Conservation (phyloP, 192 early-diverging fungal species). For the Entomortierella parvispora region DNA sequence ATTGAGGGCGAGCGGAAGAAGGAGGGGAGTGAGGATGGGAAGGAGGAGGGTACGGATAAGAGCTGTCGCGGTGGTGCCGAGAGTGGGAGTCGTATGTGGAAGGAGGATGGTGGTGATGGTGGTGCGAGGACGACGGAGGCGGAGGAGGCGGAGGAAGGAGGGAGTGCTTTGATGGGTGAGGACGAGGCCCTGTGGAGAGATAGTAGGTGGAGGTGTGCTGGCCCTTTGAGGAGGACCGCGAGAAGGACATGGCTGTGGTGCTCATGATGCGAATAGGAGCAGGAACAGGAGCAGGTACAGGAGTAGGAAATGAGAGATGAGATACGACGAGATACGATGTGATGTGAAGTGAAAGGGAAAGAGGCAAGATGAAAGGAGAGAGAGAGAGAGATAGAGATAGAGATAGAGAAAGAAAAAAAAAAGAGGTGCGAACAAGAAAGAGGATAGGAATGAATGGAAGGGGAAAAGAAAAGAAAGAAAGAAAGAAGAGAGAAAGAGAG, state of each 20-base stretch:
- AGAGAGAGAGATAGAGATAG: no score
- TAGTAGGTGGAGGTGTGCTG: conserved; percentile 22
- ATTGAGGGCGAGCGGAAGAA: neutral
- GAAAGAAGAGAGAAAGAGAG: neutral
- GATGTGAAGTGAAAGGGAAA: neutral
- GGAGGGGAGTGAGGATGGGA: neutral
- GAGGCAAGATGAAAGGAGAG: neutral
- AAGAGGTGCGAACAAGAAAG: neutral
- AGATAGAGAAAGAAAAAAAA: neutral
- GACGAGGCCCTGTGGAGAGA: neutral
- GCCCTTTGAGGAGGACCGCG: conserved; percentile 2
- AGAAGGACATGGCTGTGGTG: conserved; percentile 19
- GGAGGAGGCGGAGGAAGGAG: neutral
- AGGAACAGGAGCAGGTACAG: no score
- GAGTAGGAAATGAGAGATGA: neutral
- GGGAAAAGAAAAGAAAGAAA: neutral
- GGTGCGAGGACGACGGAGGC: neutral
- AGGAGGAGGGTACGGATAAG: neutral
- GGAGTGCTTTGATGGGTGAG: neutral
- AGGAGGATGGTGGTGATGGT: neutral
- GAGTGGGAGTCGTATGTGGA: neutral
- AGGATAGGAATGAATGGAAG: neutral
- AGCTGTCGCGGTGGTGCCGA: neutral
- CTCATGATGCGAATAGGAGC: neutral
- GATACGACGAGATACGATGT: neutral